phyloP scores from a whole-genome alignment of 2,329 filamentous ascomycete species.

The Ramularia collo-cygni region DNA sequence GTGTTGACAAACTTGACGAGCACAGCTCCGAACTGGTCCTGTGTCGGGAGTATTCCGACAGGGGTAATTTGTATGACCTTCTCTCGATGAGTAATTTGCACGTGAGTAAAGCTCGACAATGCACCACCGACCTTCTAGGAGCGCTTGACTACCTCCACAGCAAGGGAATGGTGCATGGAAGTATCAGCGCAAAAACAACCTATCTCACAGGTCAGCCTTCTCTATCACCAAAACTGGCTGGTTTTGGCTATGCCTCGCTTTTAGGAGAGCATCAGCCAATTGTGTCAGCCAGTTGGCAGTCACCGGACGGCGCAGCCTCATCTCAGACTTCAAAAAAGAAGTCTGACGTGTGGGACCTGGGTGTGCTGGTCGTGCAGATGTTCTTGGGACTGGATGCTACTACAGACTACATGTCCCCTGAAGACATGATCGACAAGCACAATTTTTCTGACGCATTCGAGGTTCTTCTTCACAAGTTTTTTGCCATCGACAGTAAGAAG shows the following conservation, averaged over 20 bases:
- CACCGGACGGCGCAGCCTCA: slow-evolving; percentile 2
- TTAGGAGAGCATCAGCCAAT: slow-evolving; percentile 41
- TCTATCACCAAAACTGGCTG: slow-evolving; percentile 59
- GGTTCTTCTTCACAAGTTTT: slow-evolving; percentile 76
- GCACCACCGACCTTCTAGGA: slow-evolving; percentile 87
- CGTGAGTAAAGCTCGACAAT: slow-evolving; percentile 70
- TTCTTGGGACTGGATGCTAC: slow-evolving; percentile 75
- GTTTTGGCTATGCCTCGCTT: slow-evolving; percentile 63
- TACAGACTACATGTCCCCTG: slow-evolving; percentile 71
- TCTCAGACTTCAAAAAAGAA: slow-evolving; percentile 49
- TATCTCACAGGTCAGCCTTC: slow-evolving; percentile 19
- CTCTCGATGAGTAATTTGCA: slow-evolving; percentile 67
- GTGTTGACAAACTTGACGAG: slow-evolving; percentile 20
- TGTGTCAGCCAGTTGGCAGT: slow-evolving; percentile 19
- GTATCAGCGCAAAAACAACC: slow-evolving; percentile 17
- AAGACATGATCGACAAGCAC: slow-evolving; percentile 62
- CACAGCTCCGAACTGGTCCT: slow-evolving; percentile 19
- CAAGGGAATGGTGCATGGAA: slow-evolving; percentile 66
- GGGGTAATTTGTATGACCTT: slow-evolving; percentile 71
- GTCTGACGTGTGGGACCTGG: slow-evolving; percentile 92
- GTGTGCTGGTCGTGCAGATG: slow-evolving; percentile 89
- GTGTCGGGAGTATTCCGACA: slow-evolving; percentile 22
- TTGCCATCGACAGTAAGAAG: slow-evolving; percentile 77
- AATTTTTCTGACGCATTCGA: slow-evolving; percentile 67
- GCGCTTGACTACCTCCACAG: slow-evolving; percentile 82